These are phyloP conservation scores for Cyclotella baltica DNA, from an alignment of 108 stramenopile genomes.

Conservation along the genomic window DNA sequence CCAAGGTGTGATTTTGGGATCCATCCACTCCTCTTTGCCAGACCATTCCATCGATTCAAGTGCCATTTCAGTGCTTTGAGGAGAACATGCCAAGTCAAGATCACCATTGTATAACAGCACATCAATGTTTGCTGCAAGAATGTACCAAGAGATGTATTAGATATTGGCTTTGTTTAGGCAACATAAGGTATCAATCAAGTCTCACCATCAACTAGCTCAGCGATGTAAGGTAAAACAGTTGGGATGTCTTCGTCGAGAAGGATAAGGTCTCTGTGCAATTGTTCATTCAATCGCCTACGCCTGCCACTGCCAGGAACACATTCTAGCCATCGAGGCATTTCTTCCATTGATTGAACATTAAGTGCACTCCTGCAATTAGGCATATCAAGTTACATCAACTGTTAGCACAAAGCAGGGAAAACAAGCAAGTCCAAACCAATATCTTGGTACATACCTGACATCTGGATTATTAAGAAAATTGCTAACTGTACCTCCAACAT, in stretches of 20 bases:
- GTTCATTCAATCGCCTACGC: constrained; percentile 37
- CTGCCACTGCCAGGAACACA: constrained; percentile 78
- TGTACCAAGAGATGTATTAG: too few species aligned
- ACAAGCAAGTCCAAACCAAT: background rate
- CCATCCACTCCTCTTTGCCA: constrained; percentile 59
- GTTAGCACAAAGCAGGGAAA: background rate
- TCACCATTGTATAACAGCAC: constrained; percentile 81
- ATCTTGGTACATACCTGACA: constrained; percentile 31
- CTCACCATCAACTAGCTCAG: constrained; percentile 66
- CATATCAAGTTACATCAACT: background rate
- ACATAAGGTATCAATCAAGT: too few species aligned
- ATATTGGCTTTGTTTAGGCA: too few species aligned
- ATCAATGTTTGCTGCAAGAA: constrained; percentile 66
- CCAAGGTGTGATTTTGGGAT: constrained; percentile 48
- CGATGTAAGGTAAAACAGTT: constrained; percentile 69
- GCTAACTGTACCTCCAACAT: constrained; percentile 33
- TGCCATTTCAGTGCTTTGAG: constrained; percentile 67
- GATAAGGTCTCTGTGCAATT: constrained; percentile 35
- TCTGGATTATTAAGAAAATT: constrained; percentile 66
- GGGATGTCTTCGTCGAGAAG: constrained; percentile 68
- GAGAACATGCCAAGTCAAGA: constrained; percentile 64
- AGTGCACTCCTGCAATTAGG: constrained; percentile 43
- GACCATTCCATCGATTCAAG: constrained; percentile 74
- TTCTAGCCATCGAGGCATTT: constrained; percentile 42
- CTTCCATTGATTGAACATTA: constrained; percentile 54